A percentile compares a stretch with the other conserved stretches of the same genome.
These are phyloP conservation scores for Kwoniella botswanensis DNA, from an alignment of 768 basidiomycete genomes.

Conservation along the genomic window DNA sequence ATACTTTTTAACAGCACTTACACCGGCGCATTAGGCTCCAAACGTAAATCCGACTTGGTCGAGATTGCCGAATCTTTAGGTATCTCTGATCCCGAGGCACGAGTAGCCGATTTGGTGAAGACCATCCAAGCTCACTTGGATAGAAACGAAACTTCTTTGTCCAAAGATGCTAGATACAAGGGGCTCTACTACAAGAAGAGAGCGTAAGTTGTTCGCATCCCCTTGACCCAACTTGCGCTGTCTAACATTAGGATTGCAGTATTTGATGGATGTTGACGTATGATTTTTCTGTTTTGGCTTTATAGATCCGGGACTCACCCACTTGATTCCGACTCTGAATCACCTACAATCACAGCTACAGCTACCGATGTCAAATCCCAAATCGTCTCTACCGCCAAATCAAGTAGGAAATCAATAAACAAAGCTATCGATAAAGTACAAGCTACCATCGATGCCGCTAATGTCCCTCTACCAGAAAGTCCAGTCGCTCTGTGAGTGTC, in stretches of 20 bases:
- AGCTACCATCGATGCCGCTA: slow-evolving; percentile 40
- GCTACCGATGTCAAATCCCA: slow-evolving; percentile 23
- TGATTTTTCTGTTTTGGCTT: neutral
- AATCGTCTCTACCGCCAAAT: slow-evolving; percentile 15
- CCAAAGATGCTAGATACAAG: slow-evolving; percentile 41
- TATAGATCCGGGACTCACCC: slow-evolving; percentile 24
- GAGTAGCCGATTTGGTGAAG: slow-evolving; percentile 40
- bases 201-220: slow-evolving; percentile 10
- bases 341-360: slow-evolving; percentile 7
- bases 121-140: slow-evolving; percentile 44
- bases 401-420: slow-evolving; percentile 42
- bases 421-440: slow-evolving; percentile 42
- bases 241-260: neutral
- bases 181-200: slow-evolving; percentile 43
- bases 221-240: neutral
- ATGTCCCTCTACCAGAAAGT: slow-evolving; percentile 44
- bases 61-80: slow-evolving; percentile 48
- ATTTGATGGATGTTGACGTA: too few species aligned
- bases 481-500: slow-evolving; percentile 37
- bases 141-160: slow-evolving; percentile 36
- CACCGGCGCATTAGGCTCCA: slow-evolving; percentile 37
- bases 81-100: slow-evolving; percentile 29
- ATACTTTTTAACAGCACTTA: slow-evolving; percentile 8
- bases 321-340: slow-evolving; percentile 29
- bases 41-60: slow-evolving; percentile 45